Evolutionary conservation across 441 rosid genomes (phyloP).

Genomic region (Aleurites moluccanus): DNA sequence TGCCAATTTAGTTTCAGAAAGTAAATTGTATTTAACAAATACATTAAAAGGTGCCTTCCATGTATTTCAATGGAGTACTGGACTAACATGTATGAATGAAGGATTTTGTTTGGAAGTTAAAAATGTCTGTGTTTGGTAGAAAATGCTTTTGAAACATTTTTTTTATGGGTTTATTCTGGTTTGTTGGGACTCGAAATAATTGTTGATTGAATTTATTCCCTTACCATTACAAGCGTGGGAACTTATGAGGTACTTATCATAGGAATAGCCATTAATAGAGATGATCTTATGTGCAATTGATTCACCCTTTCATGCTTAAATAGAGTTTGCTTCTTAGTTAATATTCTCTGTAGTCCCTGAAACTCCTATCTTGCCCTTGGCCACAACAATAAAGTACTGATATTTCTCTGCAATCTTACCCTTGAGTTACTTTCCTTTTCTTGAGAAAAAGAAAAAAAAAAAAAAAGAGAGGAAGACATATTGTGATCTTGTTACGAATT

Average conservation of each 20-base stretch:
- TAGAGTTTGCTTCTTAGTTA: neutral
- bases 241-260: neutral
- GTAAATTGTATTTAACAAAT: neutral
- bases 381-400: neutral
- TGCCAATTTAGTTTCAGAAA: neutral
- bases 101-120: neutral
- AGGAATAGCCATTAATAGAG: neutral
- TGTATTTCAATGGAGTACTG: neutral
- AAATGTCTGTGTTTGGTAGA: neutral
- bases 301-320: neutral
- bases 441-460: no score
- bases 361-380: neutral
- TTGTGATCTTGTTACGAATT: neutral
- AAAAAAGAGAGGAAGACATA: neutral
- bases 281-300: neutral
- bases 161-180: neutral
- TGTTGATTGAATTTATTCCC: neutral
- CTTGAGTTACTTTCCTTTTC: neutral
- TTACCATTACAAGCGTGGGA: neutral
- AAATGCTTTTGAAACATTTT: neutral
- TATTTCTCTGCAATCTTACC: neutral
- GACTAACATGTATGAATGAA: neutral
- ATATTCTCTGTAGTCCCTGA: neutral
- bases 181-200: neutral
- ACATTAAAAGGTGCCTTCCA: neutral